phyloP scores from a whole-genome alignment of 2,329 filamentous ascomycete genomes.

The Chaetothyriales sp. region DNA sequence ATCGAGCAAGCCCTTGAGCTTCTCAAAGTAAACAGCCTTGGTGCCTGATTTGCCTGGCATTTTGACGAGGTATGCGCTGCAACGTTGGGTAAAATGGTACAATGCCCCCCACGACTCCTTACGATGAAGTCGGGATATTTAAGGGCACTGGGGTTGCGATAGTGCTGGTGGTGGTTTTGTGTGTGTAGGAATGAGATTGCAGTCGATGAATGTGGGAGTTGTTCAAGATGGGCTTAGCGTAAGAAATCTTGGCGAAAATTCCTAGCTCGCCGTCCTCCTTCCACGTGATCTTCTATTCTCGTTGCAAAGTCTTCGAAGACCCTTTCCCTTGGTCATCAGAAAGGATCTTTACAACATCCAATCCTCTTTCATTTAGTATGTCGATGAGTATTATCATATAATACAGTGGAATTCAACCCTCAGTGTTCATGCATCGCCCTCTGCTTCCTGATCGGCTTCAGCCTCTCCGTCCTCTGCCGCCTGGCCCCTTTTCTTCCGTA shows the following conservation, averaged over 20 bases:
- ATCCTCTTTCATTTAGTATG: no score
- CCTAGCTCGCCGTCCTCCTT: no score
- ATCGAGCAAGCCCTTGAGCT: constrained; percentile 95
- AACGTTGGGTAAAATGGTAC: neutral
- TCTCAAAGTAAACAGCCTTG: constrained; percentile 98
- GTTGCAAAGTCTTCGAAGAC: no score
- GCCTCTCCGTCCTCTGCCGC: constrained; percentile 8
- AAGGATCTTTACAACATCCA: no score
- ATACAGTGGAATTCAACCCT: neutral
- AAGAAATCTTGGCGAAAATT: constrained; percentile 2
- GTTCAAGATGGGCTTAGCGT: neutral
- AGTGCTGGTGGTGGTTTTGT: neutral
- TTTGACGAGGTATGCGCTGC: constrained; percentile 69
- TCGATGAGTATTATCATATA: no score
- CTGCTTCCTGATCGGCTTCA: constrained; percentile 5
- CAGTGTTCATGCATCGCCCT: neutral
- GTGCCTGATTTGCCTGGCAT: constrained; percentile 93
- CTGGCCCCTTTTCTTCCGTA: constrained; percentile 23
- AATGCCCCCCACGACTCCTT: constrained; percentile 99
- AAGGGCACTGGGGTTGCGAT: constrained; percentile 44
- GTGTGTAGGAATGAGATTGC: neutral
- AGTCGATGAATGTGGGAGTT: neutral
- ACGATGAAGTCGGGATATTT: constrained; percentile 95
- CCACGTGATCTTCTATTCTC: no score
- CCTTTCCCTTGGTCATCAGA: no score